Evolutionary conservation across 208 protist genomes (phyloP).

Genomic region (Trypanosoma boissoni): DNA sequence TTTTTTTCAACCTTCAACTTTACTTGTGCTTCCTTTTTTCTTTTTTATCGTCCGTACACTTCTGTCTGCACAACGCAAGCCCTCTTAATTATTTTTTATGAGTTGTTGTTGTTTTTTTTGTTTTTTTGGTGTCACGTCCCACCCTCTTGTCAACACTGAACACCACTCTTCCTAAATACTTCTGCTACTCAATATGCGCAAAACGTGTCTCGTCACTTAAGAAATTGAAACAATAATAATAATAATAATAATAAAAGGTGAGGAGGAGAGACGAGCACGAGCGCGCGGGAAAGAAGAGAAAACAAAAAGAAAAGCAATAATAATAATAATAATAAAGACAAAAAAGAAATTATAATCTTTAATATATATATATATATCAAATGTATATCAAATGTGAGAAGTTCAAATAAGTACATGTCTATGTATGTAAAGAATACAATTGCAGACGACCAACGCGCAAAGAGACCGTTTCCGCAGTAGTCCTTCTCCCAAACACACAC

Average conservation of each 20-base stretch:
- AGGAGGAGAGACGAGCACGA: no score
- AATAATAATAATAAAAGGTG: no score
- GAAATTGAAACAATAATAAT: constrained; percentile 16
- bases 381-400: constrained; percentile 16
- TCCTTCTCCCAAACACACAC: no score
- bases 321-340: background rate
- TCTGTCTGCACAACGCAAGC: background rate
- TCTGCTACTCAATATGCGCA: no score
- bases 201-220: background rate
- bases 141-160: no score
- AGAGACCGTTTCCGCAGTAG: no score
- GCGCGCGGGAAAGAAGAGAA: constrained; percentile 8
- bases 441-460: no score
- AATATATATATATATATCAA: constrained; percentile 1
- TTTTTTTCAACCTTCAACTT: constrained; percentile 6
- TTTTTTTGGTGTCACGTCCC: background rate
- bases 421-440: no score
- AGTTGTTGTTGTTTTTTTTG: background rate
- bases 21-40: no score
- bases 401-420: no score
- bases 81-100: background rate
- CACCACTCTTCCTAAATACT: no score
- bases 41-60: no score
- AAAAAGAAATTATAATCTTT: background rate
- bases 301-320: constrained; percentile 2